Evolutionary conservation across 1,139 yeast genomes (phyloP).

Genomic region (Geotrichum siamense): DNA sequence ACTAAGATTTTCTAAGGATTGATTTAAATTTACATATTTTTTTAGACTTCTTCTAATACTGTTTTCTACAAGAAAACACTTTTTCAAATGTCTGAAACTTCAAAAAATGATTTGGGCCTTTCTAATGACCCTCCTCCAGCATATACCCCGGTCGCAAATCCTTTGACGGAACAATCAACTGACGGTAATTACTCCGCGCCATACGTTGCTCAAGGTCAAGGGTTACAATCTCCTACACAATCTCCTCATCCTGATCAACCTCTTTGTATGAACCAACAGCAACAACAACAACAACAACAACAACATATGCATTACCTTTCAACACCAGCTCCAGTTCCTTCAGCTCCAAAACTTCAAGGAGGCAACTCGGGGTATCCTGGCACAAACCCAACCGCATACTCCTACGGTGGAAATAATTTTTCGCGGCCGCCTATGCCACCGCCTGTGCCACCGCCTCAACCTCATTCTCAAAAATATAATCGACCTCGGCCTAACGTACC

Average conservation of each 20-base stretch:
- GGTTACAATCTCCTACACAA: neutral
- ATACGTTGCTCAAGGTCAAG: constrained; percentile 11
- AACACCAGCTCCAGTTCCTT: neutral
- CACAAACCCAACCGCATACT: neutral
- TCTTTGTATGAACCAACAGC: neutral
- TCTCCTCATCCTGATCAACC: neutral
- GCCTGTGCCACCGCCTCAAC: neutral
- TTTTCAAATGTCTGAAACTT: too few relatives aligned
- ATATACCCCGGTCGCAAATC: constrained; percentile 23
- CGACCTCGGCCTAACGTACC: constrained; percentile 29
- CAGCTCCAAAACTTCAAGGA: neutral
- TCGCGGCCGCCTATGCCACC: neutral
- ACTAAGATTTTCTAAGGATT: too few relatives aligned
- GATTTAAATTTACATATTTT: too few relatives aligned
- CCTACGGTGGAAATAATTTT: neutral
- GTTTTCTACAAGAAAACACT: too few relatives aligned
- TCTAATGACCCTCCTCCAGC: constrained; percentile 31
- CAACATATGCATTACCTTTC: neutral
- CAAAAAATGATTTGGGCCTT: too few relatives aligned
- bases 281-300: neutral
- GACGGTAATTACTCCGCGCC: constrained; percentile 2
- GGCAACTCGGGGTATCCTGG: neutral
- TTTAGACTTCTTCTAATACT: too few relatives aligned
- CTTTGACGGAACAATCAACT: constrained; percentile 16
- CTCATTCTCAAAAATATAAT: neutral